Conservation (phyloP, 83 land plant species). For the Isoetes engelmannii region DNA sequence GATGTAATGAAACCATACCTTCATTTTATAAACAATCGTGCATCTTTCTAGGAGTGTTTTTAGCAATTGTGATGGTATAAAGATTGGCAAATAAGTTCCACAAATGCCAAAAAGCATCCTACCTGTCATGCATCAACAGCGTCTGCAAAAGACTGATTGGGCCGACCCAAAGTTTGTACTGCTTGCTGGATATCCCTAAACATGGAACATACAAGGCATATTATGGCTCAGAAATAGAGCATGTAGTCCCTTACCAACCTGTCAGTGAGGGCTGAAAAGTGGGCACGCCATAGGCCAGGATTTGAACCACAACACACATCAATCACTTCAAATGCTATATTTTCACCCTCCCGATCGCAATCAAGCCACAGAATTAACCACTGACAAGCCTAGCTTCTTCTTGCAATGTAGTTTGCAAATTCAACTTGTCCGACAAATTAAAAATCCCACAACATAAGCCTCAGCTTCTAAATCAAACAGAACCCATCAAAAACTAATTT, state of each 20-base stretch:
- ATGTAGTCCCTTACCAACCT: constrained; percentile 29
- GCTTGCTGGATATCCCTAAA: constrained; percentile 75
- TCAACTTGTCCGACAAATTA: constrained; percentile 54
- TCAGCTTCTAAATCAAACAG: background rate
- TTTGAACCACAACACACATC: constrained; percentile 61
- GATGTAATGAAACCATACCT: background rate
- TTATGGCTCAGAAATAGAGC: too few species aligned
- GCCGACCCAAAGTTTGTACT: constrained; percentile 61
- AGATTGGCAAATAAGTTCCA: too few species aligned
- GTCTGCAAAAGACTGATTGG: constrained; percentile 74
- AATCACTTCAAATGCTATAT: constrained; percentile 82
- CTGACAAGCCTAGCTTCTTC: constrained; percentile 76
- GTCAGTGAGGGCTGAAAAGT: constrained; percentile 81
- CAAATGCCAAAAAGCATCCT: background rate
- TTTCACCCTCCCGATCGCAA: constrained; percentile 94
- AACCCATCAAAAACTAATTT: constrained; percentile 2
- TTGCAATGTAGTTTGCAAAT: constrained; percentile 60
- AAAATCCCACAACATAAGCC: background rate
- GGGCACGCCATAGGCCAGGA: constrained; percentile 63
- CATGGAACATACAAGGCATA: background rate
- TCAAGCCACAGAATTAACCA: constrained; percentile 92
- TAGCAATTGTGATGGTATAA: too few species aligned
- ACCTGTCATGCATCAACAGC: constrained; percentile 93
- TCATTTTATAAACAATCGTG: too few species aligned
- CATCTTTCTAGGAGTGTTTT: too few species aligned